Conservation (phyloP, 2,329 filamentous ascomycete species). For the Exserohilum turcica region DNA sequence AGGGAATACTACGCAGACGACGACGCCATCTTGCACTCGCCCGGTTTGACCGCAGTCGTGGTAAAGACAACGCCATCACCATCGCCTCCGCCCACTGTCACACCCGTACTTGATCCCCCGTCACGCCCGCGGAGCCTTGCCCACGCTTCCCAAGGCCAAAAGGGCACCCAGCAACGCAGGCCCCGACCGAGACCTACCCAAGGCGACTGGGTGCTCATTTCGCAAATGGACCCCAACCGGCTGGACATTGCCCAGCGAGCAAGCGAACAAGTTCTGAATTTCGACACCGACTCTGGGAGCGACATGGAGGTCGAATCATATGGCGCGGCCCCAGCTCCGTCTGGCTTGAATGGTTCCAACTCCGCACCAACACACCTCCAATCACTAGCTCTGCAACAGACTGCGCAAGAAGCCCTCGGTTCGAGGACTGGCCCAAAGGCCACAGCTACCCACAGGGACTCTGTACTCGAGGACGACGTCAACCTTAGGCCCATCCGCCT, state of each 20-base stretch:
- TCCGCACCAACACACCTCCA: constrained; percentile 11
- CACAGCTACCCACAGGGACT: constrained; percentile 22
- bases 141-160: constrained; percentile 54
- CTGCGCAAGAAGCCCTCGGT: constrained; percentile 25
- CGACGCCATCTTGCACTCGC: constrained; percentile 52
- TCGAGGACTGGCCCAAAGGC: constrained; percentile 15
- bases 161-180: constrained; percentile 58
- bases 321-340: constrained; percentile 12
- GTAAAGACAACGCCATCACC: constrained; percentile 54
- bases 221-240: constrained; percentile 66
- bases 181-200: constrained; percentile 56
- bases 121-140: constrained; percentile 41
- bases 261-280: constrained; percentile 58
- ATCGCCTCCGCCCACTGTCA: constrained; percentile 53
- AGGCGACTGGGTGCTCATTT: constrained; percentile 71
- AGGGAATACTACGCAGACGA: constrained; percentile 57
- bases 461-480: constrained; percentile 23
- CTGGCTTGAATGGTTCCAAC: constrained; percentile 6
- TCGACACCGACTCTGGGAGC: constrained; percentile 53
- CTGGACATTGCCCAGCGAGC: constrained; percentile 68
- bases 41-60: constrained; percentile 49
- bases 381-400: constrained; percentile 19
- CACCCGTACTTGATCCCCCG: constrained; percentile 26
- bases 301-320: constrained; percentile 35
- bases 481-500: constrained; percentile 6